A percentile compares a stretch with the other conserved stretches of the same genome.
Evolutionary conservation across 257 asterid genomes (phyloP).

Genomic region (Fraxinus americana): DNA sequence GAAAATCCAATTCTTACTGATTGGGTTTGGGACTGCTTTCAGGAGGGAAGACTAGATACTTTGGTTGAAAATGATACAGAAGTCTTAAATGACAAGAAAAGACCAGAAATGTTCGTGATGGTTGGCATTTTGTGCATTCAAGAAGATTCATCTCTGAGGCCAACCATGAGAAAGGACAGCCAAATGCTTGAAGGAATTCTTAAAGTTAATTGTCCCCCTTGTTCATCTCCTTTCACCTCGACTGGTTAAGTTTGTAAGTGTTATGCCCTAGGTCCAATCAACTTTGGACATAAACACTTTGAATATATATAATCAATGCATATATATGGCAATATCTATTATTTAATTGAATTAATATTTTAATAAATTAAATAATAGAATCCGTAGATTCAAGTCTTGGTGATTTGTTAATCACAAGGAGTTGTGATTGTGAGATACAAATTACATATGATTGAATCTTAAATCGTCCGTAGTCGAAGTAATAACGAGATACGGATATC

Average conservation of each 20-base stretch:
- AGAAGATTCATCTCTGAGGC: constrained; percentile 56
- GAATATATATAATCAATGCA: too few species aligned
- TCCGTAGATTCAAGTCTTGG: too few species aligned
- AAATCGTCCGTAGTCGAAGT: too few species aligned
- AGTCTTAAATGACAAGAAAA: constrained; percentile 33
- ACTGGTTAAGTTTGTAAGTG: neutral
- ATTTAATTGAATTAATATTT: too few species aligned
- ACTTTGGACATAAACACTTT: too few species aligned
- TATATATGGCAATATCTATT: too few species aligned
- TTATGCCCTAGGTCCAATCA: too few species aligned
- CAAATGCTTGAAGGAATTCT: constrained; percentile 69
- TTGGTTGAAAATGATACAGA: constrained; percentile 46
- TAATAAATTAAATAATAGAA: too few species aligned
- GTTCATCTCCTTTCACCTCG: constrained; percentile 33
- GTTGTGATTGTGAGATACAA: too few species aligned
- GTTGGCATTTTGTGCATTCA: constrained; percentile 74
- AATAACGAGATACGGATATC: too few species aligned
- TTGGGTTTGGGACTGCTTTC: constrained; percentile 55
- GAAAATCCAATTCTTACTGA: constrained; percentile 35
- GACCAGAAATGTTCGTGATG: constrained; percentile 45
- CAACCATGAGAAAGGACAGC: constrained; percentile 47
- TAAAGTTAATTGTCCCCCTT: constrained; percentile 41
- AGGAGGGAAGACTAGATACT: constrained; percentile 29
- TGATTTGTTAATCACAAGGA: too few species aligned
- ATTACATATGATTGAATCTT: too few species aligned